phyloP scores from a whole-genome alignment of 495 filamentous ascomycete species.

The Xylaria palmicola region DNA sequence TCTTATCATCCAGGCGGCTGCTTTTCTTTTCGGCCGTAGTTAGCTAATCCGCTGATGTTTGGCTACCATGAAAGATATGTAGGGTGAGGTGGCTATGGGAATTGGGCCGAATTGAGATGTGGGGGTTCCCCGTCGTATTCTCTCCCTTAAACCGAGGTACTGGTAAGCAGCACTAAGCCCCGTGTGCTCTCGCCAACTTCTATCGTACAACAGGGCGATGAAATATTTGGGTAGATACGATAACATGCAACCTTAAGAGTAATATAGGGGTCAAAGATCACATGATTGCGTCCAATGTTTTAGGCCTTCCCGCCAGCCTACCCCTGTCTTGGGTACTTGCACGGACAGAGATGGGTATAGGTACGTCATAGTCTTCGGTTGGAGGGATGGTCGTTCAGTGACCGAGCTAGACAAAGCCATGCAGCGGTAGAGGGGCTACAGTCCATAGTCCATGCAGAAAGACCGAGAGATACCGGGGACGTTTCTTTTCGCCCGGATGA shows the following conservation, averaged over 20 bases:
- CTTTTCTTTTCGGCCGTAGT: neutral
- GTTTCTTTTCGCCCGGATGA: neutral
- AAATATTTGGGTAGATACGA: neutral
- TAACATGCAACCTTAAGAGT: no score
- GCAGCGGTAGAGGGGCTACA: neutral
- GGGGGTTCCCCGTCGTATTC: neutral
- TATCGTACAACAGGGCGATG: no score
- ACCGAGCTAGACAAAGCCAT: neutral
- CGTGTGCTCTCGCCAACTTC: neutral
- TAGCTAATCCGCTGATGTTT: neutral
- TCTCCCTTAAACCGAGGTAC: neutral
- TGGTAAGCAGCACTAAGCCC: neutral
- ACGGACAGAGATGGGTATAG: neutral
- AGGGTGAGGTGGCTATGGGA: neutral
- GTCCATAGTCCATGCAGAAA: no score
- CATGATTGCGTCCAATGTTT: neutral
- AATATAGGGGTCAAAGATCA: neutral
- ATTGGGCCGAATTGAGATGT: neutral
- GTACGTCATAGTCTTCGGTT: conserved; percentile 11
- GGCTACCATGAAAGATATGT: neutral
- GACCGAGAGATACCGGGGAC: neutral
- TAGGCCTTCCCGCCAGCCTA: neutral
- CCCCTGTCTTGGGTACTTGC: neutral
- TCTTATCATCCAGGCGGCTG: no score
- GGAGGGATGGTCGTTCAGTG: neutral